These are phyloP conservation scores for Leucoagaricus sp. DNA, from an alignment of 1,284 basidiomycete species.

Conservation along the genomic window DNA sequence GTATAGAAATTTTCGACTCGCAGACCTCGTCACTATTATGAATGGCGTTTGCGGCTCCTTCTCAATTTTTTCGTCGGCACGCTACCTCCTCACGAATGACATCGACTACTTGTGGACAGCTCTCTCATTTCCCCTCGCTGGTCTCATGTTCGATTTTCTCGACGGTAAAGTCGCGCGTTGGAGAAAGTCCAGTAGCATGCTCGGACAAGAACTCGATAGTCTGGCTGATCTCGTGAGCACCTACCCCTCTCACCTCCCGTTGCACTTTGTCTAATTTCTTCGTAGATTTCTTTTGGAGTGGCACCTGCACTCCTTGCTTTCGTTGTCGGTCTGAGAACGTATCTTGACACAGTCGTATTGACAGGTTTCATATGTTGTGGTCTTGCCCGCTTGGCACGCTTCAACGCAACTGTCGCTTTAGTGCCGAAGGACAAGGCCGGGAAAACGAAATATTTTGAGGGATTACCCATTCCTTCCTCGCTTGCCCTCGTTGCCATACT, in stretches of 20 bases:
- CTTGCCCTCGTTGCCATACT: conserved; percentile 81
- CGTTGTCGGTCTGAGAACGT: conserved; percentile 86
- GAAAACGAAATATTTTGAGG: conserved; percentile 96
- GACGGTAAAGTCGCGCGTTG: conserved; percentile 98
- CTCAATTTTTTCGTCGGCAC: conserved; percentile 91
- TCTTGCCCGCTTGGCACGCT: conserved; percentile 93
- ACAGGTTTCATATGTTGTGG: conserved; percentile 95
- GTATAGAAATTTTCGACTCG: conserved; percentile 92
- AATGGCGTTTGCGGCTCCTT: conserved; percentile 98
- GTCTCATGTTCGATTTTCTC: conserved; percentile 97
- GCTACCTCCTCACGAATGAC: conserved; percentile 85
- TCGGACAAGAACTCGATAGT: conserved; percentile 98
- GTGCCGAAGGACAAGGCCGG: conserved; percentile 88
- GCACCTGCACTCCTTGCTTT: conserved; percentile 94
- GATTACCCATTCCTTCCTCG: conserved; percentile 94
- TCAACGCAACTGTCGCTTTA: conserved; percentile 97
- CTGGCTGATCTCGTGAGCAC: conserved; percentile 88
- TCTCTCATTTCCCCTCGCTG: conserved; percentile 86
- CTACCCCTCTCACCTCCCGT: not conserved
- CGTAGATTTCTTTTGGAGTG: conserved; percentile 94
- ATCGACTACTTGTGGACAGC: conserved; percentile 83
- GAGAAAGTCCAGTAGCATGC: conserved; percentile 92
- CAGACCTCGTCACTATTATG: conserved; percentile 99
- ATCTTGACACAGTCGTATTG: conserved; percentile 86
- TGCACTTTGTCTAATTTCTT: conserved; percentile 14